Conservation (phyloP, 192 early-diverging fungal genomes). For the Paraglomus brasilianum region DNA sequence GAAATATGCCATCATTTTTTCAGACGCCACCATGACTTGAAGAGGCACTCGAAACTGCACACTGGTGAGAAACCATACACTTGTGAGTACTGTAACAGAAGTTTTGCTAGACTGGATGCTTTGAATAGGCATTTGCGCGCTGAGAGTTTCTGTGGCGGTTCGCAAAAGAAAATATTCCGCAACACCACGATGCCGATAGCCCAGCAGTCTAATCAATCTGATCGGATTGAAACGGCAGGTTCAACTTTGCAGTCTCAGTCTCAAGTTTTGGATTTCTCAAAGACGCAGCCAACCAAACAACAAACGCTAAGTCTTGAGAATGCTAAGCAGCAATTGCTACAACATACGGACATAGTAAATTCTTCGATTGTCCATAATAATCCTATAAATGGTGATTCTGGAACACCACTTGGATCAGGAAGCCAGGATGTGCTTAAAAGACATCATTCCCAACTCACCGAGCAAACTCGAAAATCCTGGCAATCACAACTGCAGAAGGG, state of each 20-base stretch:
- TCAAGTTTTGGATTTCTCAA: neutral
- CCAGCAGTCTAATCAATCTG: too few relatives aligned
- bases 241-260: neutral
- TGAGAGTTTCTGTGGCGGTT: constrained; percentile 39
- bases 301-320: neutral
- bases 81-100: constrained; percentile 46
- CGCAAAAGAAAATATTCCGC: constrained; percentile 27
- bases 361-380: too few relatives aligned
- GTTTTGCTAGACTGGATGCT: constrained; percentile 56
- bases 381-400: too few relatives aligned
- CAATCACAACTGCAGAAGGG: neutral
- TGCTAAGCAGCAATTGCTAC: neutral
- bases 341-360: too few relatives aligned
- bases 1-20: constrained; percentile 50
- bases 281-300: neutral
- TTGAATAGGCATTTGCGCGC: constrained; percentile 53
- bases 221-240: too few relatives aligned
- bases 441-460: too few relatives aligned
- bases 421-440: too few relatives aligned
- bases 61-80: constrained; percentile 56
- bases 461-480: too few relatives aligned
- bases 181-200: neutral
- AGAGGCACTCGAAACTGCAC: constrained; percentile 53
- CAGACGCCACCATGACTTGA: constrained; percentile 54
- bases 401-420: too few relatives aligned